Conservation (phyloP, 2,329 filamentous ascomycete genomes). For the Colletotrichum godetiae region DNA sequence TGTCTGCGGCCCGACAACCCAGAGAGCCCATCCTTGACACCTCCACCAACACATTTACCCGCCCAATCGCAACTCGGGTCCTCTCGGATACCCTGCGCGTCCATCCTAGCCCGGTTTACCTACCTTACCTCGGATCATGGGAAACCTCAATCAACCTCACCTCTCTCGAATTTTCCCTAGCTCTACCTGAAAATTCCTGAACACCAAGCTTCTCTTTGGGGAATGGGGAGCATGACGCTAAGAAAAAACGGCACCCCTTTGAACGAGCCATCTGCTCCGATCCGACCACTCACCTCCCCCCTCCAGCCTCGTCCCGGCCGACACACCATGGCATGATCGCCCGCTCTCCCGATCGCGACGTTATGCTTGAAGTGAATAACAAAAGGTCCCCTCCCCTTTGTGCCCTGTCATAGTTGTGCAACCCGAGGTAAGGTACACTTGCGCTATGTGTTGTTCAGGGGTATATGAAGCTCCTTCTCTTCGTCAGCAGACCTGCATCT, state of each 20-base stretch:
- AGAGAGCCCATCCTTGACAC: conserved; percentile 42
- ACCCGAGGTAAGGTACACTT: background rate
- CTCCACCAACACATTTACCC: conserved; percentile 37
- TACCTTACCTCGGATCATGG: background rate
- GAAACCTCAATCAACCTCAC: conserved; percentile 3
- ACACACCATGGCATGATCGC: background rate
- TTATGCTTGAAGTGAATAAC: conserved; percentile 8
- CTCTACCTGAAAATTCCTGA: background rate
- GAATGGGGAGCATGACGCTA: background rate
- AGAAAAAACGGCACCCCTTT: background rate
- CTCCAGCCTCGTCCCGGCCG: background rate
- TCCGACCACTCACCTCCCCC: background rate
- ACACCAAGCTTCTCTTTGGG: background rate
- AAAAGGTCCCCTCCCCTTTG: background rate
- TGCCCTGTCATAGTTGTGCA: background rate
- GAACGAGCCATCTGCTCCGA: background rate
- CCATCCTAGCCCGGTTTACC: conserved; percentile 7
- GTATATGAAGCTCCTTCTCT: background rate
- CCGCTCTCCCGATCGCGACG: background rate
- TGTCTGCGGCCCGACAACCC: conserved; percentile 48
- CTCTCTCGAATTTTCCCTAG: background rate
- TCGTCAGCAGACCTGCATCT: background rate
- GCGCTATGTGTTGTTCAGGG: background rate
- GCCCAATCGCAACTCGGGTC: conserved; percentile 39
- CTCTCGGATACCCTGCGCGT: conserved; percentile 15